Percentiles rank a stretch among this genome's conserved stretches.
These are phyloP conservation scores for Malassezia psittaci DNA, from an alignment of 1,284 basidiomycete species.

Conservation along the genomic window DNA sequence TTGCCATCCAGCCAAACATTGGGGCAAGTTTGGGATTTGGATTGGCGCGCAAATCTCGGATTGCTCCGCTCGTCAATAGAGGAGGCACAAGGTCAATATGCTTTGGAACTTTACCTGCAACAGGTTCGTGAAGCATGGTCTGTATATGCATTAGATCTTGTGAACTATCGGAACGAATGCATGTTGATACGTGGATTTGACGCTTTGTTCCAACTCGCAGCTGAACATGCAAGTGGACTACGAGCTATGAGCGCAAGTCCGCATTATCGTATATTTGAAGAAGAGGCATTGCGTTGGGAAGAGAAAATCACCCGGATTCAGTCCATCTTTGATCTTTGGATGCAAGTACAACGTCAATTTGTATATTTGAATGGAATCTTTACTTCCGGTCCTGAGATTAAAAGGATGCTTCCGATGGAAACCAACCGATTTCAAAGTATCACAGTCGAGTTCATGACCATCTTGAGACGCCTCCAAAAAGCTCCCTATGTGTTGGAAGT, in stretches of 20 bases:
- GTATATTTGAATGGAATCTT: constrained; percentile 99
- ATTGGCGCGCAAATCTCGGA: constrained; percentile 81
- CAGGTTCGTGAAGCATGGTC: constrained; percentile 89
- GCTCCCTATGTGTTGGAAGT: constrained; percentile 95
- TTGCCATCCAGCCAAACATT: constrained; percentile 67
- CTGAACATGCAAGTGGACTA: constrained; percentile 75
- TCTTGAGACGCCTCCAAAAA: constrained; percentile 99
- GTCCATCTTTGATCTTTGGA: constrained; percentile 96
- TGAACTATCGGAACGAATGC: constrained; percentile 98
- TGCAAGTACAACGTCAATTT: constrained; percentile 98
- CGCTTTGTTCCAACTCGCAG: constrained; percentile 56
- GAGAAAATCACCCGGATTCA: constrained; percentile 45
- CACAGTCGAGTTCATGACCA: constrained; percentile 92
- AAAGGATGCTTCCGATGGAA: constrained; percentile 88
- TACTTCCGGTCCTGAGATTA: constrained; percentile 77
- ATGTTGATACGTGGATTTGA: constrained; percentile 87
- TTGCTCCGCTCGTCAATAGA: constrained; percentile 87
- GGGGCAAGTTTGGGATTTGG: constrained; percentile 92
- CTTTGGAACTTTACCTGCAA: constrained; percentile 51
- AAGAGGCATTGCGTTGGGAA: constrained; percentile 50
- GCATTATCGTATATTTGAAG: constrained; percentile 48
- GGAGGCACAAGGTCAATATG: constrained; percentile 86
- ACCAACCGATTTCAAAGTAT: constrained; percentile 95
- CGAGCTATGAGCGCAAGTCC: constrained; percentile 63
- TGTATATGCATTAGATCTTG: constrained; percentile 84